Evolutionary conservation across 2,329 filamentous ascomycete species (phyloP), one percentile per base, ranked within the genome.

Genomic region (Aspergillus novoparasiticus): DNA sequence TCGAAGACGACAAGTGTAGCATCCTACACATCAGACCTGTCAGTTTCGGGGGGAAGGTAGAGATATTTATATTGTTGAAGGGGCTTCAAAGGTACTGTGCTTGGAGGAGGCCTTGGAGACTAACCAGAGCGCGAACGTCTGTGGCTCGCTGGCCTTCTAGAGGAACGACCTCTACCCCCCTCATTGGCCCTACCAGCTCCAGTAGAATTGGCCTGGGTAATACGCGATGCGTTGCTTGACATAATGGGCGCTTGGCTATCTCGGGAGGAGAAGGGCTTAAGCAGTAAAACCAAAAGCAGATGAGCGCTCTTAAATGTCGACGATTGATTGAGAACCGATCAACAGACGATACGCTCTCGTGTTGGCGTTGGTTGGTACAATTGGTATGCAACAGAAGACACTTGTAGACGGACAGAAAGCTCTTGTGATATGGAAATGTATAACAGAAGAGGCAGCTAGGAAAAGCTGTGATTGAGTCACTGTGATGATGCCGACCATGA

Each of bases 1-100:
- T 74, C 88, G 85, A 66, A 90, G 76, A 64, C 88, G 84, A 76
- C 88, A 90, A 69, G 86, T 89, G 75, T 86, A 89, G 79, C 87
- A 89, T 62, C 87, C 87, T 89, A 36, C 39, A 43, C 39, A 43
- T 14, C 30, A 30, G 30, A 30, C 30, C 9, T 30, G 30, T 30
- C 30, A 30, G 30, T 30, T 30, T 30, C 6, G 30, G 30, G 30
- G 30, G 30, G 30, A 30, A 30, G 30, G 30, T 30, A 30, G 30
- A 30, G 30, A 30, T 30, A 30, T 30, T 30, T 30, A 30, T 30
- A 9, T 30, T 30, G 30, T 30, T 8, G 6, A 30, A 30, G 30
- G 30, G 9, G 30, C 30, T 30, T 30, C 30, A 30, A 30, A 30
- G 5, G 30, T 30, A 30, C 30, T 30, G 43, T 21, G 43, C 6